Base-by-base conservation (phyloP, 1,284 basidiomycete genomes). In the Sporisorium graminicola region DNA sequence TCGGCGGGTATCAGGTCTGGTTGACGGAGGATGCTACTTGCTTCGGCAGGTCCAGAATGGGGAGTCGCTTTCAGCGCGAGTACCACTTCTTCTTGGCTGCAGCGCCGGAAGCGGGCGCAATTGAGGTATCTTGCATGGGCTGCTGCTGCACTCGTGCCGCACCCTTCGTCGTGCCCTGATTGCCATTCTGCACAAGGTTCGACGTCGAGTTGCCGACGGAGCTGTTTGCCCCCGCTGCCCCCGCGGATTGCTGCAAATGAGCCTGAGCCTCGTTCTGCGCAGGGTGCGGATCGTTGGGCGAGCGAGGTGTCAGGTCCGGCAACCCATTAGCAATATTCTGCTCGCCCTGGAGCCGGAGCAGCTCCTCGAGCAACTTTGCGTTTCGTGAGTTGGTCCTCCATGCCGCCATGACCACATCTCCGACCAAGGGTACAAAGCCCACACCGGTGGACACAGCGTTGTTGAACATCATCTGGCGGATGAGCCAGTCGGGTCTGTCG, bases 371-470 rank as follows among this genome's bases (percentile, higher is more conserved):
- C 53, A 86, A 60, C 43, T 78, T 83, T 3, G 93, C 94, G 82
- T 97, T 97, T 73, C 95, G 89, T 47, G 91, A 93, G 86, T 97
- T 98, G n/a, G 94, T 90, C 85, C 94, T 95, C 89, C 89, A 96
- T 87, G 87, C 54, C 88, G 94, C 82, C 35, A 94, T 86, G 5
- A 91, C 84, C 54, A 97, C 84, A 85, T 95, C 94, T 3, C 94
- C 95, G 0, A 90, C 89, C 43, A 94, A 47, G 0, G 94, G 95
- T 5, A 97, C 86, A 57, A 95, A 78, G 31, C 94, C 93, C 7
- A 93, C 87, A 0, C 88, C 89, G 0, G 90, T 90, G 20, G 91
- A 91, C 16, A 95, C 87, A 6, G 90, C 88, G 74, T 94, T 93
- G 88, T 96, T 94, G 67, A 91, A 68, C 50, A 93, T 76, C 94